Evolutionary conservation across 2,329 filamentous ascomycete genomes (phyloP), one percentile per base, ranked within the genome.

Genomic region (Epichloe typhina): DNA sequence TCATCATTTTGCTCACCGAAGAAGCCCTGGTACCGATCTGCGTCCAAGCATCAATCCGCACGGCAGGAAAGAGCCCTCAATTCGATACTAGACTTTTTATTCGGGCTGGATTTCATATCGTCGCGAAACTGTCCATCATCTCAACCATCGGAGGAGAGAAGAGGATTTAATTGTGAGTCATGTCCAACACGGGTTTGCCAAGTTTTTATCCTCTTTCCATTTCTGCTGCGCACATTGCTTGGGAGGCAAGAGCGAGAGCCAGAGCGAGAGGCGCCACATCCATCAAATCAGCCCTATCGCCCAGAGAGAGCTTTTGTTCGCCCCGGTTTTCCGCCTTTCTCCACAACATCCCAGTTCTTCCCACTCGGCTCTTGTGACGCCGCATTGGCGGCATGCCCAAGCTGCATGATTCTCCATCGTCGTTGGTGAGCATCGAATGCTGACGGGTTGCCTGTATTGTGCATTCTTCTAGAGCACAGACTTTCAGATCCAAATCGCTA

Each of bases 291-390:
- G 45, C 50, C 50, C 35, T 51, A 21, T 33, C 38, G 31, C 23
- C 37, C 15, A 37, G 21, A 33, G 17, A 31, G 9, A 31, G 31
- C 3, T 11, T 31, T 41, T 36, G 31, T 26, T 43, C 5, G 12
- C 50, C 42, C 50, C 31, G 12, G 45, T 47, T 47, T 51, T 47
- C 19, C 31, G 37, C 36, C 42, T 44, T 39, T 26, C 31, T 51
- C 45, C 45, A 26, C 50, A 48, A 40, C 21, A 42, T 21, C 45
- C 49, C 21, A 43, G 44, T 23, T n/a, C 41, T 23, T 21, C 5
- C 37, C 46, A 37, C 36, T 39, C 39, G 46, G 46, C 36, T 13
- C 7, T n/a, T 23, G 35, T 37, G 37, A 8, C 13, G 35, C 49
- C 38, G 33, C 21, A 13, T 38, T 38, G 36, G 35, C 23, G 42